Conservation (phyloP, 495 filamentous ascomycete species). For the Apodospora peruviana region DNA sequence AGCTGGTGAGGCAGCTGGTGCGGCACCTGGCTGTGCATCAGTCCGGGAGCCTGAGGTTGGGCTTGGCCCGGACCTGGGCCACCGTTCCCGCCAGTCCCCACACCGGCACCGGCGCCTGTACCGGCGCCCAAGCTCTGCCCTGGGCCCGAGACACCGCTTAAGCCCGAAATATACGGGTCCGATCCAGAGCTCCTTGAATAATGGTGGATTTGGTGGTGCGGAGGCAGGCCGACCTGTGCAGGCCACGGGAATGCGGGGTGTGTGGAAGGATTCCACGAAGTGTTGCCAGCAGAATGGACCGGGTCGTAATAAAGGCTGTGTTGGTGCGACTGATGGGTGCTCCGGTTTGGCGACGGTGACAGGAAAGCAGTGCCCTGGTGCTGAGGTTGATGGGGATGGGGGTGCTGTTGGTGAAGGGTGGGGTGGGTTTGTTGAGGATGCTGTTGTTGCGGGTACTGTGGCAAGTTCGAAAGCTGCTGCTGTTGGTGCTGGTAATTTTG, state of each 20-base stretch:
- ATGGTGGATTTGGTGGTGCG: neutral
- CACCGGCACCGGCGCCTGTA: too few relatives aligned
- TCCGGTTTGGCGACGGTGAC: neutral
- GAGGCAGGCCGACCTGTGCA: neutral
- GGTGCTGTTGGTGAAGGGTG: conserved; percentile 1
- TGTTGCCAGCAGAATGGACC: conserved; percentile 14
- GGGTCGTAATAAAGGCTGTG: conserved; percentile 17
- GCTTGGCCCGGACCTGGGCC: too few relatives aligned
- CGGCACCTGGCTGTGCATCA: neutral
- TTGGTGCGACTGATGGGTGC: neutral
- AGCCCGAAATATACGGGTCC: neutral
- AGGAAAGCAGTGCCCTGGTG: neutral
- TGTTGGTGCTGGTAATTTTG: neutral
- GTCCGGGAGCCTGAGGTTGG: neutral
- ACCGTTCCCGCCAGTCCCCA: too few relatives aligned
- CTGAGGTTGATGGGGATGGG: conserved; percentile 3
- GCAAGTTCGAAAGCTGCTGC: too few relatives aligned
- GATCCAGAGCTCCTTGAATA: neutral
- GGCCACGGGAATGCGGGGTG: conserved; percentile 9
- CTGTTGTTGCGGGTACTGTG: conserved; percentile 3
- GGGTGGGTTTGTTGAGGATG: neutral
- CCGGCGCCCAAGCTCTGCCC: too few relatives aligned
- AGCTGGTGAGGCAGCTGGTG: conserved; percentile 1
- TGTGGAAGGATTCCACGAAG: conserved; percentile 8
- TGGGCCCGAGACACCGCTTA: neutral